Conservation (phyloP, 208 protist species). For the Balamuthia mandrillaris region DNA sequence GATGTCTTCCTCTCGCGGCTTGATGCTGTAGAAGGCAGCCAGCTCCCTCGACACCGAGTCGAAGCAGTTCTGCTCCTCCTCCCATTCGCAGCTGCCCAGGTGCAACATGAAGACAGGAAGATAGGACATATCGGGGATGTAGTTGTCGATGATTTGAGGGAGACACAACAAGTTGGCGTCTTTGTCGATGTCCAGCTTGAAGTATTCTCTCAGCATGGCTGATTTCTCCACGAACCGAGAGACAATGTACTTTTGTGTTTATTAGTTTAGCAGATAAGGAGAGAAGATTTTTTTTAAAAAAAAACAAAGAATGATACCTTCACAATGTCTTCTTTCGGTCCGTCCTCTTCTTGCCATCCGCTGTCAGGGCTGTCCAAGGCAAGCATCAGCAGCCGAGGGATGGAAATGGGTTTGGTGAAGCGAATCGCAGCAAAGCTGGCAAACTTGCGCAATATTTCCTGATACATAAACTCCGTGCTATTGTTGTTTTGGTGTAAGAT, state of each 20-base stretch:
- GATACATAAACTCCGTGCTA: conserved; percentile 48
- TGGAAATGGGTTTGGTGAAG: not conserved
- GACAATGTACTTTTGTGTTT: conserved; percentile 13
- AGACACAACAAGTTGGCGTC: conserved; percentile 24
- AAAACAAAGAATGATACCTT: not conserved
- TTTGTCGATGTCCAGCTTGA: conserved; percentile 20
- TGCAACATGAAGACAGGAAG: conserved; percentile 1
- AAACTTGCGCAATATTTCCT: conserved; percentile 31
- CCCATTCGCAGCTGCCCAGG: conserved; percentile 45
- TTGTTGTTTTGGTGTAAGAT: not conserved
- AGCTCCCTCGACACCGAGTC: conserved; percentile 45
- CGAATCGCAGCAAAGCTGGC: conserved; percentile 30
- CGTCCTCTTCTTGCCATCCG: conserved; percentile 39
- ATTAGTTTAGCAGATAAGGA: not conserved
- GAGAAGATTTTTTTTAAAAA: not conserved
- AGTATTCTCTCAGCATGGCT: conserved; percentile 44
- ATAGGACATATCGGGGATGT: conserved; percentile 29
- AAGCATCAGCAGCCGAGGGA: conserved; percentile 1
- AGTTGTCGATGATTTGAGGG: conserved; percentile 24
- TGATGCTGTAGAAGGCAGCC: conserved; percentile 24
- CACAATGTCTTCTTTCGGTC: conserved; percentile 23
- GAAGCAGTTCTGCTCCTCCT: conserved; percentile 55
- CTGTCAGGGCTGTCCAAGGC: conserved; percentile 25
- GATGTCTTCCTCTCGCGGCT: not conserved
- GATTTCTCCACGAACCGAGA: not conserved